A percentile compares a stretch with the other conserved stretches of the same genome.
These are phyloP conservation scores for Pseudohyphozyma bogoriensis DNA, from an alignment of 768 basidiomycete genomes.

Conservation along the genomic window DNA sequence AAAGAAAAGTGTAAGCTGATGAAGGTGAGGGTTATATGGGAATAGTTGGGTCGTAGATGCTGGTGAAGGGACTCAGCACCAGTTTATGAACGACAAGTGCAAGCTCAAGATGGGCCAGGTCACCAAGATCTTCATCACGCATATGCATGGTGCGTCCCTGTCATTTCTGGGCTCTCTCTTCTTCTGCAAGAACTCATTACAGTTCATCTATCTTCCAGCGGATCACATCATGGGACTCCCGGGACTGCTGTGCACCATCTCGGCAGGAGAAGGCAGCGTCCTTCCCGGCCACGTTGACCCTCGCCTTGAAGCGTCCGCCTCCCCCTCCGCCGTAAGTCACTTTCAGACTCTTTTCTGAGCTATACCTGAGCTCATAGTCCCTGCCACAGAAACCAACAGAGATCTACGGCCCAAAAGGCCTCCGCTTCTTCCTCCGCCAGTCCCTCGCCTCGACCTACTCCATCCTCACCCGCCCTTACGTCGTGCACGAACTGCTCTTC, in stretches of 20 bases:
- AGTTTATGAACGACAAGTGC: constrained; percentile 14
- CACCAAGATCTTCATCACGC: constrained; percentile 67
- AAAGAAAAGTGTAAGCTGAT: neutral
- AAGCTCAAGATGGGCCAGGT: constrained; percentile 55
- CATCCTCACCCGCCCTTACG: constrained; percentile 52
- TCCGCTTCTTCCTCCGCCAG: constrained; percentile 63
- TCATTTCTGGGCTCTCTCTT: constrained; percentile 62
- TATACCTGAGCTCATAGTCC: neutral
- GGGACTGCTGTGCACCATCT: constrained; percentile 18
- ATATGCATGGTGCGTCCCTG: constrained; percentile 81
- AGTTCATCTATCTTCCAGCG: neutral
- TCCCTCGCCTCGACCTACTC: constrained; percentile 60
- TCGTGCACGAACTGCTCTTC: constrained; percentile 66
- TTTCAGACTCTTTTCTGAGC: neutral
- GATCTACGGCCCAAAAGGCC: constrained; percentile 68
- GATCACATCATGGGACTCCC: constrained; percentile 26
- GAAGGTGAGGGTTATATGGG: too few species aligned
- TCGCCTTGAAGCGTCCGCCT: neutral
- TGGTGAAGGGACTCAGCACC: constrained; percentile 32
- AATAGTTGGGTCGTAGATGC: constrained; percentile 24
- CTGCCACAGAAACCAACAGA: constrained; percentile 49
- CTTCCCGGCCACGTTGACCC: constrained; percentile 4
- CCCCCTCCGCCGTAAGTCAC: neutral
- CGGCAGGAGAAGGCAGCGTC: constrained; percentile 18
- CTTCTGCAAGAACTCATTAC: constrained; percentile 15